Base-by-base conservation (phyloP, 164 flowering plant species). In the Aristolochia fimbriata region DNA sequence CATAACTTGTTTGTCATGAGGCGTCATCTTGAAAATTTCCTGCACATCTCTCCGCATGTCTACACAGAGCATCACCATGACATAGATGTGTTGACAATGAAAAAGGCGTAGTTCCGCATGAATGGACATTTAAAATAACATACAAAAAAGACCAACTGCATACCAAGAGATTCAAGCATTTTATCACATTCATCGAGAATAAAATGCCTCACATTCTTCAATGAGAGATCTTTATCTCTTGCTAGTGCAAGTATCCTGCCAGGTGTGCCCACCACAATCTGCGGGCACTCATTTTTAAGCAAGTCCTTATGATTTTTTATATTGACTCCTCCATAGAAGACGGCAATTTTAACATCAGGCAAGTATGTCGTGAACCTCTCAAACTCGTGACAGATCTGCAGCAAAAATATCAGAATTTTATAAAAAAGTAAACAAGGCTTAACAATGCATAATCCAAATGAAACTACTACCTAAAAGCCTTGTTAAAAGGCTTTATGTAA, bases 91-190 rank as follows among this genome's bases (percentile, higher is more conserved):
- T 25, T 65, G 47, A 0, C 14, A 47, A 31, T 27, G 30, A 27
- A 27, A 27, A 2, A 27, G 30, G 5, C 30, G n/a, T 31, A 37
- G 43, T 37, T 27, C 1, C 43, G 8, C 12, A 37, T 37, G 9
- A 52, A 16, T 3, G n/a, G 14, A 33, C 59, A 53, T 52, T 1
- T 37, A 15, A 55, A 15, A n/a, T 23, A 52, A 11, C n/a, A 22
- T 16, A 17, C 33, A 56, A 23, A 14, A 37, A 62, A 6, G 6
- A 10, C 16, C 43, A 49, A 19, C 43, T 50, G 22, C 77, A 59
- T 81, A 92, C 98, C 96, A 57, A 93, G 96, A 45, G 98, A 90
- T 71, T 93, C 98, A n/a, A 93, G 88, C 98, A 93, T 93, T 76
- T 93, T 89, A 66, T 93, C 98, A 71, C 98, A 93, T 69, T 93